Conservation (phyloP, 116 monocot genomes). For the Dioscorea cayenensis region DNA sequence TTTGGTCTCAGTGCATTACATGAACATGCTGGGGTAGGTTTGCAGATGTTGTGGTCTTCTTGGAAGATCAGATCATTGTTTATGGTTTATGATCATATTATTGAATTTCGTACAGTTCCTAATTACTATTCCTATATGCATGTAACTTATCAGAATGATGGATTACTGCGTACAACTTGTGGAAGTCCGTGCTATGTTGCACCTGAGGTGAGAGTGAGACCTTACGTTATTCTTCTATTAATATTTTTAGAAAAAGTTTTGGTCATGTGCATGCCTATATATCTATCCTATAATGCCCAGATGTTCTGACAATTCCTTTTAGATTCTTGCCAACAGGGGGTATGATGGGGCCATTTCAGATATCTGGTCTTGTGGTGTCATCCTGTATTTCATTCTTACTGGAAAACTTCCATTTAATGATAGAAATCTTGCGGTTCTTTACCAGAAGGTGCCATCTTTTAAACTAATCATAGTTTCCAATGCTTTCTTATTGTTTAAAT, state of each 20-base stretch:
- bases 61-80: too few species aligned
- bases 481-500: too few species aligned
- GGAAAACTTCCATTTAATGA: conserved; percentile 91
- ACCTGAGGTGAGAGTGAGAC: conserved; percentile 44
- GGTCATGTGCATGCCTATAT: too few species aligned
- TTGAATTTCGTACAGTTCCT: not conserved
- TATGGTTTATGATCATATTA: not conserved
- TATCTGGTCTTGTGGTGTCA: conserved; percentile 95
- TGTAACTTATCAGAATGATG: conserved; percentile 53
- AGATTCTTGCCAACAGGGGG: conserved; percentile 79
- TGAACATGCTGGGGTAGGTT: conserved; percentile 61
- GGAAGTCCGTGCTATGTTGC: conserved; percentile 97
- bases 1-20: conserved; percentile 93
- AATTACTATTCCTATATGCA: not conserved
- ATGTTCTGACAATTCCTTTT: not conserved
- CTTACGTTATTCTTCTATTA: too few species aligned
- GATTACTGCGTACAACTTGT: conserved; percentile 91
- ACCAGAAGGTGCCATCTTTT: conserved; percentile 65
- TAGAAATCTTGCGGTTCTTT: conserved; percentile 81
- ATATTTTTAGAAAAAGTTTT: too few species aligned
- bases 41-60: not conserved
- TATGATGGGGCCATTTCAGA: conserved; percentile 88
- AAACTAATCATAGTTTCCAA: too few species aligned
- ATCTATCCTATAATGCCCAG: too few species aligned
- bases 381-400: conserved; percentile 78